Base-by-base conservation (phyloP, 371 early-diverging fungal genomes). In the Umbelopsis sp. region DNA sequence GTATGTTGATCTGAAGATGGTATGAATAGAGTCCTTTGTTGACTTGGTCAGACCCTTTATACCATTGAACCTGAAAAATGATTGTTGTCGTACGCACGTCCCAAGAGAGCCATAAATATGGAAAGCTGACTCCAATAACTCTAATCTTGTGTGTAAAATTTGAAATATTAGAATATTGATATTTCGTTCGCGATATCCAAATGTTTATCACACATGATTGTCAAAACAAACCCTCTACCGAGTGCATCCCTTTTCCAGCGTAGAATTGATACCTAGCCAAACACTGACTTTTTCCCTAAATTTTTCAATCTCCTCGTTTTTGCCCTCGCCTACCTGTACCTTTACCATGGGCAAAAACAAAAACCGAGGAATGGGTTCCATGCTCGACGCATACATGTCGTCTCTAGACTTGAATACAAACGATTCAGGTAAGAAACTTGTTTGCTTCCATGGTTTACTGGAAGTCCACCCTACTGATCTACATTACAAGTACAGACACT, bases 271-370 rank as follows among this genome's bases (percentile, higher is more conserved):
- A 41, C 41, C 2, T 12, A 12, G 48, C 48, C 48, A 48, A 16
- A 48, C 45, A 48, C 48, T 12, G 20, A 48, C 20, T 20, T n/a
- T 48, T 18, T 10, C 6, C 4, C 11, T 7, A 32, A 35, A 35
- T 35, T 35, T 57, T 57, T 57, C 25, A 57, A 57, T 37, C 37
- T 57, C 57, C 35, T 35, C 37, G 4, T 57, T 18, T 14, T 32
- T 20, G 16, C 8, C 48, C 48, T 12, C 20, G 29, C 16, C 25
- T 35, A 8, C 57, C 35, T 35, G 29, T 57, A 35, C 57, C 35
- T 57, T 35, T 8, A 12, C 32, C 5, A 57, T 57, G 57, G 57
- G 57, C 6, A 57, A 57, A 57, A 57, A 57, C 57, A 57, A 57
- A 35, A 32, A 32, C 18, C 29, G 57, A 35, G 57, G 57, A 24